Evolutionary conservation across 2,329 filamentous ascomycete species (phyloP), one percentile per base, ranked within the genome.

Genomic region (Botrytis byssoidea): DNA sequence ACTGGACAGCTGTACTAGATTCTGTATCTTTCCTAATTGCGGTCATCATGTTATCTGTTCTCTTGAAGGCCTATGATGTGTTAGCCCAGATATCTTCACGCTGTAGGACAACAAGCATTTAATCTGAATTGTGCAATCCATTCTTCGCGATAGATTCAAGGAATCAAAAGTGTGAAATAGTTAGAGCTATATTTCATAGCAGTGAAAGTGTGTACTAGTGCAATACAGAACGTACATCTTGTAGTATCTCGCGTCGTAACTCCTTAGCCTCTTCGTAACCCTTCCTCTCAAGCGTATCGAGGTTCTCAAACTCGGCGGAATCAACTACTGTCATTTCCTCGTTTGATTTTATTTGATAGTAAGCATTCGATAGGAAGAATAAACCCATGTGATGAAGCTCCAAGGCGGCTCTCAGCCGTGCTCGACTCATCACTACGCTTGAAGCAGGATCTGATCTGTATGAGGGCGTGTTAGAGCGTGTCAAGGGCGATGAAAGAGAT

Each of bases 341-440:
- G 73, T 95, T 89, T 0, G 89, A 88, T 79, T 95, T 96, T 75
- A 97, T 92, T 79, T 97, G 93, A 79, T 90, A 98, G 77, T 91
- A 91, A 0, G 91, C 92, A 77, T 94, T 97, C 22, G 91, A 94
- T 40, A 91, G 91, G 80, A 97, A 97, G 83, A 98, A 98, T 0
- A 89, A 86, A 44, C 92, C 93, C 76, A 91, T 90, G 81, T 98
- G 95, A 75, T 95, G 88, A 61, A 97, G 82, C 80, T 97, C 94
- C 29, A 97, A 84, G 3, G 93, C 90, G 32, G 86, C 87, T 16
- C 94, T 90, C 35, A 98, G 84, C 61, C 90, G 88, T 71, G 90
- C 88, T 48, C 90, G 89, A 68, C 88, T 86, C 55, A 89, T 86
- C 67, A 86, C 85, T 37, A 93, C 78, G 29, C 87, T 87, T 16